Percentiles rank a stretch among this genome's conserved stretches.
Conservation (phyloP, 805 yeast species). For the Candida ponderosae region DNA sequence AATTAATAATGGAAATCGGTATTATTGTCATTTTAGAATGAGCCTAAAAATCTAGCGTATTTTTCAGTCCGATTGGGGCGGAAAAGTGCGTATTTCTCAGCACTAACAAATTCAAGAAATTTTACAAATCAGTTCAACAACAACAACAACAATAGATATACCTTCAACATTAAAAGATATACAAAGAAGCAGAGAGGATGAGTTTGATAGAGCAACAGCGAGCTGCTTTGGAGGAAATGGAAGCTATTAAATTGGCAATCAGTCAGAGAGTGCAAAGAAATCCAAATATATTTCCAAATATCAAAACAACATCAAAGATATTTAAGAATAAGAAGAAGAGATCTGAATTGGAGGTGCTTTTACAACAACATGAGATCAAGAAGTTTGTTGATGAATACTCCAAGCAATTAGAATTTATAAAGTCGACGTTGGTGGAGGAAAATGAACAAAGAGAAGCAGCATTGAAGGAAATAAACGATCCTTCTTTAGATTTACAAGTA, state of each 20-base stretch:
- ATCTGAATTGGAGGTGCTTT: constrained; percentile 40
- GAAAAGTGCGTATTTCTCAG: constrained; percentile 61
- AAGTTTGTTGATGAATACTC: constrained; percentile 40
- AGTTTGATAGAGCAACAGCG: constrained; percentile 31
- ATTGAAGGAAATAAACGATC: constrained; percentile 14
- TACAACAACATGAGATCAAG: constrained; percentile 64
- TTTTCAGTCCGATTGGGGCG: constrained; percentile 43
- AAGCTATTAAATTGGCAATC: constrained; percentile 61
- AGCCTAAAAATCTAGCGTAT: no score
- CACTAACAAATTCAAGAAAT: constrained; percentile 10
- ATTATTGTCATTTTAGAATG: background rate
- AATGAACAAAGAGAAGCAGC: background rate
- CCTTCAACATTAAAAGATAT: no score
- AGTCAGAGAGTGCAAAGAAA: constrained; percentile 53
- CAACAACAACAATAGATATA: no score
- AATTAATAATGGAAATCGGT: no score
- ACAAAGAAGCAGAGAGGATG: constrained; percentile 30
- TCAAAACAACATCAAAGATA: constrained; percentile 18
- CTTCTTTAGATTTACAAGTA: constrained; percentile 20
- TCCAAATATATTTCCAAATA: constrained; percentile 42
- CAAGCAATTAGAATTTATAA: constrained; percentile 20
- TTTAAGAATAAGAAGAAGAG: constrained; percentile 29
- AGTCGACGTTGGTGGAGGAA: constrained; percentile 1
- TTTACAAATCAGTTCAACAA: constrained; percentile 33
- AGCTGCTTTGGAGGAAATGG: constrained; percentile 51